Evolutionary conservation across 2,329 filamentous ascomycete species (phyloP), one percentile per base, ranked within the genome.

Genomic region (Trichophyton simii): DNA sequence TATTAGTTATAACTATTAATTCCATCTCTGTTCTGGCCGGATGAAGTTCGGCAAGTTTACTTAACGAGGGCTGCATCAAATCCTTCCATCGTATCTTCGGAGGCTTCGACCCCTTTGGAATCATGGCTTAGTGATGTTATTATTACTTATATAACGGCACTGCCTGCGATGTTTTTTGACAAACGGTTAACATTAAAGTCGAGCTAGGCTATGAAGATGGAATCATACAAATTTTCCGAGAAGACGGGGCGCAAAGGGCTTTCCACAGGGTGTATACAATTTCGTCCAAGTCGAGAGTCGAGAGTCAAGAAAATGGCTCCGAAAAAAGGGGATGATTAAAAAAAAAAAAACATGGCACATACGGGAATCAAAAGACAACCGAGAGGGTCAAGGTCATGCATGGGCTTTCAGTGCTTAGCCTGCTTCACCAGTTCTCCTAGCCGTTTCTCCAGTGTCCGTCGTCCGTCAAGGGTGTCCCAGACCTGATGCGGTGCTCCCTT

Each of bases 401-500:
- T 7, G 11, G 20, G 20, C 11, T 28, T 52, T 59, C 22, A 59
- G 2, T 25, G 15, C 11, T 46, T 25, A 9, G 15, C 28, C 36
- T 18, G 25, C 36, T 66, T 65, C 50, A 92, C 82, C 65, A 96
- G 71, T 70, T 91, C 79, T 65, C 77, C 81, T 68, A 97, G 75
- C 67, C 89, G 83, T 78, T 87, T 88, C 77, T 95, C 91, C 73
- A 97, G 86, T 55, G 84, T 75, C 59, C 83, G 75, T 60, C 89
- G 80, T 0, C 92, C 92, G 57, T 91, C 82, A 1, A 80, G 72
- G 2, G 86, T 89, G 67, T 77, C 77, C 94, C 94, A 99, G 0
- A 97, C 87, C 71, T 91, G 83, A 72, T 95, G 89, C 3, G 91
- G 88, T 2, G 91, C 91, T 64, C 86, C 83, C 62, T 88, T 83